A percentile compares a stretch with the other conserved stretches of the same genome.
Evolutionary conservation across 345 rosid species (phyloP).

Genomic region (Salix arbutifolia): DNA sequence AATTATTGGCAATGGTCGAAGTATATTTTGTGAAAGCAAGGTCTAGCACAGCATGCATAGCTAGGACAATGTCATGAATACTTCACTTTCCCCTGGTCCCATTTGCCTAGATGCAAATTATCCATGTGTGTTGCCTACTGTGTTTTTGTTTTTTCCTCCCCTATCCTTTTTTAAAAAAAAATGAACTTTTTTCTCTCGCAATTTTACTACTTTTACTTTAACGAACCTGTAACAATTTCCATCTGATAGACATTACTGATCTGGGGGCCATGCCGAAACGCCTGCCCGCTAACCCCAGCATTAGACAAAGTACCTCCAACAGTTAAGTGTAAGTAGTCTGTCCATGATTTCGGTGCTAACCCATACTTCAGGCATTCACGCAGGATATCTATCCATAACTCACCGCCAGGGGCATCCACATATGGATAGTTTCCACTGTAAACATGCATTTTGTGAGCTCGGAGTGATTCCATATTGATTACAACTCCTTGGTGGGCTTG

Average conservation of each 20-base stretch:
- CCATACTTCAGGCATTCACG: slow-evolving; percentile 21
- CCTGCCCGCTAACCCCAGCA: slow-evolving; percentile 35
- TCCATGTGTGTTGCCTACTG: background rate
- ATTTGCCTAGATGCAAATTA: slow-evolving; percentile 8
- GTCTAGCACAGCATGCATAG: slow-evolving; percentile 12
- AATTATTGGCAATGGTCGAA: background rate
- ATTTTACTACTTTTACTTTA: background rate
- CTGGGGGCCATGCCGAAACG: slow-evolving; percentile 34
- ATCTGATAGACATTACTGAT: slow-evolving; percentile 29
- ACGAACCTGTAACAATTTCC: slow-evolving; percentile 31
- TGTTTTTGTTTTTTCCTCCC: background rate
- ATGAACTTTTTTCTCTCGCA: slow-evolving; percentile 7
- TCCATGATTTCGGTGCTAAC: slow-evolving; percentile 32
- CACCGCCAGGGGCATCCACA: slow-evolving; percentile 21
- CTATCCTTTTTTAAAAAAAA: background rate
- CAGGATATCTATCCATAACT: slow-evolving; percentile 28
- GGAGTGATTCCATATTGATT: slow-evolving; percentile 28
- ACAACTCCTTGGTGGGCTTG: slow-evolving; percentile 23
- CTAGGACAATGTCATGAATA: background rate
- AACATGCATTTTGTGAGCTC: slow-evolving; percentile 8
- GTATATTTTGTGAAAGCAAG: slow-evolving; percentile 9
- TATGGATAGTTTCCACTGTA: slow-evolving; percentile 11
- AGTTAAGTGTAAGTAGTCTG: slow-evolving; percentile 30
- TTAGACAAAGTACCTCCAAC: slow-evolving; percentile 36
- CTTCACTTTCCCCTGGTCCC: slow-evolving; percentile 12